Evolutionary conservation across 2,329 filamentous ascomycete species (phyloP).

Genomic region (Aspergillus sp.): DNA sequence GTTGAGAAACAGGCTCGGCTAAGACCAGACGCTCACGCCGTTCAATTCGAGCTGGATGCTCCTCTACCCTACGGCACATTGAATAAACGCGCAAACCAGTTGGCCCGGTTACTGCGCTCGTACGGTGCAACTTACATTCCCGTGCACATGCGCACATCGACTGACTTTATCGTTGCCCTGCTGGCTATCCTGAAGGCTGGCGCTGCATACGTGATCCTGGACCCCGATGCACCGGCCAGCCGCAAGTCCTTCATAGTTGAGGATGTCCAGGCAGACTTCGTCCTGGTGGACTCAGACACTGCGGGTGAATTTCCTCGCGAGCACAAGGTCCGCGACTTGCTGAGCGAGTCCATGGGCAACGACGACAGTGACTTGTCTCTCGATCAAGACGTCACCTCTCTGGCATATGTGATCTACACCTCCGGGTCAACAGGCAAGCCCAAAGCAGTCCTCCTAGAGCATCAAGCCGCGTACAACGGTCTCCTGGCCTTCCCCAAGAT

Average conservation of each 20-base stretch:
- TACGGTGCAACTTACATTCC: background rate
- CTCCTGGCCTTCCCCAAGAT: slow-evolving; percentile 3
- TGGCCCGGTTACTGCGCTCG: background rate
- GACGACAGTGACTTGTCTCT: slow-evolving; percentile 1
- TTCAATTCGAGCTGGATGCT: background rate
- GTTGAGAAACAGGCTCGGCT: background rate
- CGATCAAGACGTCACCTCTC: background rate
- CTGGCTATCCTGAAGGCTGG: slow-evolving; percentile 18
- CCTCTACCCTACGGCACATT: background rate
- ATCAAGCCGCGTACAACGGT: slow-evolving; percentile 1
- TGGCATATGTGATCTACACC: slow-evolving; percentile 18
- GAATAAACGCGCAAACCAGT: background rate
- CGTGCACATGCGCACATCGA: slow-evolving; percentile 8
- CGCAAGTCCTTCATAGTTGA: slow-evolving; percentile 13
- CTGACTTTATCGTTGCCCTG: slow-evolving; percentile 12
- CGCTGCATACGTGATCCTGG: slow-evolving; percentile 17
- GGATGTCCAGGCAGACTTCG: slow-evolving; percentile 9
- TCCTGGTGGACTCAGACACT: slow-evolving; percentile 1
- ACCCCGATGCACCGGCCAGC: slow-evolving; percentile 13
- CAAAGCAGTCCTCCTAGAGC: slow-evolving; percentile 13
- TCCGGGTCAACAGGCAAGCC: slow-evolving; percentile 21
- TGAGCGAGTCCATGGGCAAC: background rate
- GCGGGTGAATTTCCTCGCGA: background rate
- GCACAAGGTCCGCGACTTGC: slow-evolving; percentile 5
- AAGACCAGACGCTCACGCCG: background rate